These are phyloP conservation scores for Botrytis sinoallii DNA, from an alignment of 2,329 filamentous ascomycete genomes.

Conservation along the genomic window DNA sequence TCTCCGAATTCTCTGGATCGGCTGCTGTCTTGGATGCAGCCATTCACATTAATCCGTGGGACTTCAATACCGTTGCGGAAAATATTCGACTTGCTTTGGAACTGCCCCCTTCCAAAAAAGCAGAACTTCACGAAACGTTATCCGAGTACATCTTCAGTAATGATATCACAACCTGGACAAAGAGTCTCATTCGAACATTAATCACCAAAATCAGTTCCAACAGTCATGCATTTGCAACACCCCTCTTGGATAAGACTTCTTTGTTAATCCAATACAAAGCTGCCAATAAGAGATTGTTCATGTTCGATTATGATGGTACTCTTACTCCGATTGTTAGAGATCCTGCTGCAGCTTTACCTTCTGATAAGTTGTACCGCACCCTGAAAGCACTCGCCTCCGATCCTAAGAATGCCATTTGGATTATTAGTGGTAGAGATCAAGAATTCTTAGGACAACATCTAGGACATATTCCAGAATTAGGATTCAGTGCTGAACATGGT, in stretches of 20 bases:
- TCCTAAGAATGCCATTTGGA: constrained; percentile 88
- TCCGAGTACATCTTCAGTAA: constrained; percentile 83
- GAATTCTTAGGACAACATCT: constrained; percentile 87
- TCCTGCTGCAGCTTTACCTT: constrained; percentile 83
- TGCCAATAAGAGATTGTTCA: constrained; percentile 79
- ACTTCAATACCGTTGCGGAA: constrained; percentile 77
- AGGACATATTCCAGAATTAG: constrained; percentile 83
- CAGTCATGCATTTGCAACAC: constrained; percentile 72
- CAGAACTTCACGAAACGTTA: constrained; percentile 67
- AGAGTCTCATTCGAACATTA: constrained; percentile 72
- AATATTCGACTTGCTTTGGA: constrained; percentile 78
- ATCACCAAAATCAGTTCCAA: constrained; percentile 77
- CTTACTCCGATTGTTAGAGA: constrained; percentile 93
- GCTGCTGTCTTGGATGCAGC: constrained; percentile 81
- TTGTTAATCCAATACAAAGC: constrained; percentile 72
- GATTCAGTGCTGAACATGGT: constrained; percentile 95
- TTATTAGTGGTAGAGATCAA: constrained; percentile 93
- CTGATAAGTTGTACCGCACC: constrained; percentile 75
- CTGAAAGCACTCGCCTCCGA: constrained; percentile 78
- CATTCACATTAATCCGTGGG: constrained; percentile 97
- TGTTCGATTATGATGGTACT: constrained; percentile 99
- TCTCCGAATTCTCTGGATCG: constrained; percentile 95
- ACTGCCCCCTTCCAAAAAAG: constrained; percentile 66
- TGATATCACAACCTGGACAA: constrained; percentile 84
- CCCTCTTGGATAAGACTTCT: constrained; percentile 71